Evolutionary conservation across 352 stramenopile genomes (phyloP).

Genomic region (Elongisporangium prolatum): DNA sequence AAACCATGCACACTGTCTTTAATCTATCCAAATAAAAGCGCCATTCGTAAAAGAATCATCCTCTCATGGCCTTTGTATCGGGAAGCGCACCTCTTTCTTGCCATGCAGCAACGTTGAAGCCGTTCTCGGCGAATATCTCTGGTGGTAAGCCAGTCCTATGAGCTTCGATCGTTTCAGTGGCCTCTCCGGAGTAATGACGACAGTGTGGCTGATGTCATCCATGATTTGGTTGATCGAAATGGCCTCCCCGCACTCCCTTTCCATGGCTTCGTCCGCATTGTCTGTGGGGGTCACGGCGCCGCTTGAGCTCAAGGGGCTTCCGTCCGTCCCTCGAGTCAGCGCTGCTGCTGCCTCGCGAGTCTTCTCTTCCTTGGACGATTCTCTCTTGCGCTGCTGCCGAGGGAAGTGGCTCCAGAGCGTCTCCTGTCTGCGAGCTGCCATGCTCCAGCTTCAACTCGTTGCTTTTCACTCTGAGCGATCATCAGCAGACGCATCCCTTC

Average conservation of each 20-base stretch:
- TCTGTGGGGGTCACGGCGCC: not conserved
- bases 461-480: not conserved
- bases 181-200: constrained; percentile 14
- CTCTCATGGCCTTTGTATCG: not conserved
- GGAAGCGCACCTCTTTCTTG: constrained; percentile 41
- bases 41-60: constrained; percentile 1
- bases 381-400: constrained; percentile 19
- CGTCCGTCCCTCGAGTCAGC: not conserved
- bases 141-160: too few relatives aligned
- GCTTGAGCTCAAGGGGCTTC: not conserved
- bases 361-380: constrained; percentile 11
- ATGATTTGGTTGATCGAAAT: not conserved
- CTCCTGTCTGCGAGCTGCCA: constrained; percentile 14
- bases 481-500: not conserved
- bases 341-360: not conserved
- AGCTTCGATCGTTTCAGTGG: not conserved
- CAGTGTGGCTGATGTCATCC: not conserved
- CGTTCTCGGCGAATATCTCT: constrained; percentile 5
- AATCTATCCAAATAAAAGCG: constrained; percentile 34
- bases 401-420: constrained; percentile 37
- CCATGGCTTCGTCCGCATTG: not conserved
- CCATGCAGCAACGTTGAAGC: constrained; percentile 20
- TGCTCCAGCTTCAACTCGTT: not conserved
- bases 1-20: constrained; percentile 79
- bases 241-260: not conserved